Evolutionary conservation across 306 rosid species (phyloP).

Genomic region (Trifolium fragiferum): DNA sequence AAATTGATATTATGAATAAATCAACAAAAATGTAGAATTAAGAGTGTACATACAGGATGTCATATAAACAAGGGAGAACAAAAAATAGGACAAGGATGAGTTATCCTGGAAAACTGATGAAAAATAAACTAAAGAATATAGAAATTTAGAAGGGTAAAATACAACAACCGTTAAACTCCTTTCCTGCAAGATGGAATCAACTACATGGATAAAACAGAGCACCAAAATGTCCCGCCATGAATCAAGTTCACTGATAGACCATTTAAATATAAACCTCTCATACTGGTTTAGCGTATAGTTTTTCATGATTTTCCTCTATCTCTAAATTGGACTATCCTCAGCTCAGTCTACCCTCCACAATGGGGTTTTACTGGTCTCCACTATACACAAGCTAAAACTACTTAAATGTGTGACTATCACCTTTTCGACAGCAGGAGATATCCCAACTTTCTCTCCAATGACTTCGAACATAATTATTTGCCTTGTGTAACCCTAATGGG

Average conservation of each 20-base stretch:
- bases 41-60: not conserved
- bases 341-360: not conserved
- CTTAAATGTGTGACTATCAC: not conserved
- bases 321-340: slow-evolving; percentile 16
- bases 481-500: slow-evolving; percentile 3
- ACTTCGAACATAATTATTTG: not conserved
- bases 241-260: not conserved
- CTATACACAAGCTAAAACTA: not conserved
- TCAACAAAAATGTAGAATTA: slow-evolving; percentile 12
- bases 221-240: not conserved
- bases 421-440: not conserved
- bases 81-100: not conserved
- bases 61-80: not conserved
- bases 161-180: not conserved
- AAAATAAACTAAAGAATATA: not conserved
- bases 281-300: not conserved
- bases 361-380: not conserved
- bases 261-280: slow-evolving; percentile 3
- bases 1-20: slow-evolving; percentile 31
- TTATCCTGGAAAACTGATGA: not conserved
- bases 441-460: not conserved
- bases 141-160: slow-evolving; percentile 4
- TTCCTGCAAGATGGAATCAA: not conserved
- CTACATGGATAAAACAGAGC: not conserved
- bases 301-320: slow-evolving; percentile 8